These are phyloP conservation scores for Verticillium tricorpus DNA, from an alignment of 2,329 filamentous ascomycete genomes.

Conservation along the genomic window DNA sequence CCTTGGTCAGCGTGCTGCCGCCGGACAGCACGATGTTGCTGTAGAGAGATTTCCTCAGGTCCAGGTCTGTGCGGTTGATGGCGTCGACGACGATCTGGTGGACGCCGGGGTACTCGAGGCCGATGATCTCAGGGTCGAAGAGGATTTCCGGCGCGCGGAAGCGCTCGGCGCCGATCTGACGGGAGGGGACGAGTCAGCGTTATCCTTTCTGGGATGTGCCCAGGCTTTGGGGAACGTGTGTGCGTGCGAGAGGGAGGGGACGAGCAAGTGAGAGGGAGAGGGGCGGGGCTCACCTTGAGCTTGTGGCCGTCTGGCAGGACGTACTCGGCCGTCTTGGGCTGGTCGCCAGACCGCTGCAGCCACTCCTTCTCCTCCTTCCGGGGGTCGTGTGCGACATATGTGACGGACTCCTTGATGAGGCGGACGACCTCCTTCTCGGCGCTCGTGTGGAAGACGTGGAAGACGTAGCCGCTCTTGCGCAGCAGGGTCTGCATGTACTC, in stretches of 20 bases:
- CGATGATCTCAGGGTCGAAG: conserved; percentile 95
- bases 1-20: conserved; percentile 92
- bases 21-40: conserved; percentile 97
- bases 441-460: conserved; percentile 96
- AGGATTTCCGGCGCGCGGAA: conserved; percentile 96
- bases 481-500: conserved; percentile 89
- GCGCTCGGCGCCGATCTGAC: conserved; percentile 80
- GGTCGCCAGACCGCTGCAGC: conserved; percentile 60
- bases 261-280: background rate
- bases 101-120: conserved; percentile 91
- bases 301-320: conserved; percentile 88
- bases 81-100: conserved; percentile 98
- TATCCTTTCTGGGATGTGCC: background rate
- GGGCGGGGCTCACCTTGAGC: conserved; percentile 63
- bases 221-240: background rate
- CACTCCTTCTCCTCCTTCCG: conserved; percentile 96
- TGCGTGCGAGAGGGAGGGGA: background rate
- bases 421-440: conserved; percentile 99
- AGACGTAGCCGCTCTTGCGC: conserved; percentile 87
- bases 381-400: conserved; percentile 87
- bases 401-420: conserved; percentile 91
- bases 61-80: conserved; percentile 91
- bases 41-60: conserved; percentile 89
- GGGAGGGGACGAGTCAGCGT: background rate
- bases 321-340: conserved; percentile 80